Base-by-base conservation (phyloP, 108 stramenopile genomes). In the Stephanodiscus triporus region DNA sequence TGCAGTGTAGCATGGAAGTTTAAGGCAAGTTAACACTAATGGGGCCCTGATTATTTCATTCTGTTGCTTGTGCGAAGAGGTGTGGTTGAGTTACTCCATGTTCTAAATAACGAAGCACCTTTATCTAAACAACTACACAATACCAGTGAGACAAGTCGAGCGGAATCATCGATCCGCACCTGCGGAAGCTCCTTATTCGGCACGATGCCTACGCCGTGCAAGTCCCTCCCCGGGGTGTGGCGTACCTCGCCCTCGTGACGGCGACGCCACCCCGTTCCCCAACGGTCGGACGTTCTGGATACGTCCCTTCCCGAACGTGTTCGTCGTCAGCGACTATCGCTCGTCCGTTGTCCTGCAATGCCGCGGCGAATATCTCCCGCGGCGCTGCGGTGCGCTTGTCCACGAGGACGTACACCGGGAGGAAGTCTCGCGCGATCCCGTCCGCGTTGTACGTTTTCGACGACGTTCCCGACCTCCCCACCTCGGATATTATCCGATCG, bases 251-350 rank as follows among this genome's bases (percentile, higher is more conserved):
- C 50, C 89, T 87, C n/a, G 94, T 95, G 11, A 95, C 68, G 29
- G 89, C 88, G 59, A 95, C 65, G 6, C 94, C 94, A 56, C 80
- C 22, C 90, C 90, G 77, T 88, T 83, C 22, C 71, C 72, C 23
- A 95, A 50, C 30, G 87, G 80, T 36, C 88, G 88, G 10, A 95
- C 89, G 42, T 86, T 91, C 62, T 95, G 94, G 32, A 95, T 90
- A 48, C 88, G 60, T 9, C 94, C 92, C 51, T 95, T 95, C 10
- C 94, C 94, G 82, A 93, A 95, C n/a, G 92, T 87, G 17, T 63
- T 77, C 13, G 58, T 72, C n/a, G 27, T 88, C 89, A 19, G 89
- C 88, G 6, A 92, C 76, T 9, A 86, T 48, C 4, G 91, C 94
- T 0, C 91, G 86, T 22, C 77, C 73, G 53, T 95, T 91, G 66